phyloP scores from a whole-genome alignment of 306 rosid genomes.

The Ceratonia siliqua region DNA sequence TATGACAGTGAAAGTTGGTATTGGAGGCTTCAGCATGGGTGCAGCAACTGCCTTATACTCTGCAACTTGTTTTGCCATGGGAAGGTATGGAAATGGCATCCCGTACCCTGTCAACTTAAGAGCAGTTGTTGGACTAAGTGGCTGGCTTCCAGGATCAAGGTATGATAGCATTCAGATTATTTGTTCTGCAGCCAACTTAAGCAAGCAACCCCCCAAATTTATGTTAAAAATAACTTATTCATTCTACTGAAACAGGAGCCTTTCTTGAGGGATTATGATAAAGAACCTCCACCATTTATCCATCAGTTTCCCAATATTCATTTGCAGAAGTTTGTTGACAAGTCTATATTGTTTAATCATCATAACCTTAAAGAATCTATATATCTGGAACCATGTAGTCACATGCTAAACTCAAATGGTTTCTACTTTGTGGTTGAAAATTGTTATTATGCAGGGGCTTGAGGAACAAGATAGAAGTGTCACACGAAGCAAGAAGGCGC shows the following conservation, averaged over 20 bases:
- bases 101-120: conserved; percentile 78
- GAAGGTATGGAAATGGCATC: conserved; percentile 81
- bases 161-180: conserved; percentile 27
- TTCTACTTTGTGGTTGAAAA: conserved; percentile 1
- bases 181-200: not conserved
- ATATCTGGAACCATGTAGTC: not conserved
- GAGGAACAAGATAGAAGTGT: conserved; percentile 81
- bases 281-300: not conserved
- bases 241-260: not conserved
- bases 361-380: too few species aligned
- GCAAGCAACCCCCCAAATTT: not conserved
- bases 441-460: conserved; percentile 59
- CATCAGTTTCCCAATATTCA: conserved; percentile 12
- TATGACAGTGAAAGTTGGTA: conserved; percentile 87
- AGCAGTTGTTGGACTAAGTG: conserved; percentile 92
- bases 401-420: not conserved
- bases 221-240: conserved; percentile 2
- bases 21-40: conserved; percentile 99
- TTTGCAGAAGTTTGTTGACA: conserved; percentile 3
- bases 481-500: conserved; percentile 84
- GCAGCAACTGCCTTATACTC: conserved; percentile 96
- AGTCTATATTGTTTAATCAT: not conserved
- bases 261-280: not conserved
- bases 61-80: conserved; percentile 91
- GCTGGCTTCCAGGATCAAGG: conserved; percentile 99